Evolutionary conservation across 75 land plant species (phyloP), one percentile per base, ranked within the genome.

Genomic region (Sequoia sempervirens): DNA sequence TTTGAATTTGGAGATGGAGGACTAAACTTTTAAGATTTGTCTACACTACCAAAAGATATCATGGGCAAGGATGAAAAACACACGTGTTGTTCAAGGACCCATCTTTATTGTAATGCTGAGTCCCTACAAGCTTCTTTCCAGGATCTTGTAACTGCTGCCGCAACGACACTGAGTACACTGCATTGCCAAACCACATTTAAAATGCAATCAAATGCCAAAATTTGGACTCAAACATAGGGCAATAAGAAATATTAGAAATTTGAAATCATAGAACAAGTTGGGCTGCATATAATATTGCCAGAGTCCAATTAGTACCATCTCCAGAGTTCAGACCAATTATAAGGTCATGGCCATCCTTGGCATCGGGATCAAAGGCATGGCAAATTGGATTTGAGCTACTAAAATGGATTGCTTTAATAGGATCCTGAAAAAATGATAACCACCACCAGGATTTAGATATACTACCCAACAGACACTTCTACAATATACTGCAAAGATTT

Each of bases 121-220:
- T 98, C 45, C 94, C 98, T 80, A 94, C 92, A 84, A 96, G 94
- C 91, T 96, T 97, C 93, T 94, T 97, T n/a, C 99, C 98, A 28
- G 92, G 87, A 83, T 97, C 99, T 86, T 96, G 99, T 80, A 97
- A 88, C 85, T 97, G 99, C 81, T 94, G 99, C 56, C 99, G 88
- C 82, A 97, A 87, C 70, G 98, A 93, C 47, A 93, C 93, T 18
- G 95, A 90, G 76, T 96, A 97, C 20, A 97, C 99, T 97, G 87
- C 75, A 86, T 79, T 30, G 2, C 38, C 12, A 12, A 82, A 46
- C 43, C 30, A 75, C 45, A 20, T 38, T 36, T 5, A 5, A 64
- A 80, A 73, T 43, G 32, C 82, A 86, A 50, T 43, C 15, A 46
- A 66, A 46, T 17, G n/a, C 7, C 36, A 69, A 84, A 43, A 73